These are phyloP conservation scores for Sugiyamaella grinbergsii DNA, from an alignment of 1,139 yeast species.

Conservation along the genomic window DNA sequence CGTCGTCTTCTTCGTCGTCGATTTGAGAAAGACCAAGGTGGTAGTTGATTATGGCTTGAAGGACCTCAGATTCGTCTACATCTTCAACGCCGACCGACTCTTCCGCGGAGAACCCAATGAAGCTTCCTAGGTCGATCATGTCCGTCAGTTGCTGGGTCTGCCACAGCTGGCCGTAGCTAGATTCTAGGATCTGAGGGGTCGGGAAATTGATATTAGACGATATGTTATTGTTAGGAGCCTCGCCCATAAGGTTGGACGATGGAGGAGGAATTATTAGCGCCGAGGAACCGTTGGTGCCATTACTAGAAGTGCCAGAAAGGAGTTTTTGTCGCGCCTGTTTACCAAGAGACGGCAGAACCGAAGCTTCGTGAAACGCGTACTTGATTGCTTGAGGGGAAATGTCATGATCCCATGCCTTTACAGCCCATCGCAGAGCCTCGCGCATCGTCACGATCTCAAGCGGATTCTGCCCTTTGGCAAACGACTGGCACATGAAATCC, in stretches of 20 bases:
- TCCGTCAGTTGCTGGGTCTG: slow-evolving; percentile 21
- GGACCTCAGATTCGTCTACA: slow-evolving; percentile 20
- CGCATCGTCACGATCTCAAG: slow-evolving; percentile 18
- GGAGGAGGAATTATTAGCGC: slow-evolving; percentile 11
- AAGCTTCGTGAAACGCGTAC: slow-evolving; percentile 19
- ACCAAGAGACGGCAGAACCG: slow-evolving; percentile 2
- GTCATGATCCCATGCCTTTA: slow-evolving; percentile 23
- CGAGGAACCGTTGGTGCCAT: neutral
- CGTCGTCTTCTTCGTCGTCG: slow-evolving; percentile 14
- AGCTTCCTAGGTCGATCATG: slow-evolving; percentile 17
- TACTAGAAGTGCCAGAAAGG: neutral
- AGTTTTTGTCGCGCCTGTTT: slow-evolving; percentile 8
- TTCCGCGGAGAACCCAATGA: slow-evolving; percentile 16
- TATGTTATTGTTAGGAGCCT: neutral
- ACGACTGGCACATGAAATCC: slow-evolving; percentile 18
- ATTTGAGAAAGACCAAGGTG: slow-evolving; percentile 21
- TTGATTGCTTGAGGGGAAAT: slow-evolving; percentile 13
- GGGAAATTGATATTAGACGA: slow-evolving; percentile 2
- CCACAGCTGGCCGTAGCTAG: slow-evolving; percentile 22
- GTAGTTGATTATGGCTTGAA: slow-evolving; percentile 23
- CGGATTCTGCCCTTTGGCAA: slow-evolving; percentile 20
- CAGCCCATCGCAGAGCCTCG: slow-evolving; percentile 19
- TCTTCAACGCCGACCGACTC: slow-evolving; percentile 20
- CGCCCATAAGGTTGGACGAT: neutral
- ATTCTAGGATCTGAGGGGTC: slow-evolving; percentile 18